phyloP scores from a whole-genome alignment of 2,329 filamentous ascomycete species.

The Phaeoacremonium minimum region DNA sequence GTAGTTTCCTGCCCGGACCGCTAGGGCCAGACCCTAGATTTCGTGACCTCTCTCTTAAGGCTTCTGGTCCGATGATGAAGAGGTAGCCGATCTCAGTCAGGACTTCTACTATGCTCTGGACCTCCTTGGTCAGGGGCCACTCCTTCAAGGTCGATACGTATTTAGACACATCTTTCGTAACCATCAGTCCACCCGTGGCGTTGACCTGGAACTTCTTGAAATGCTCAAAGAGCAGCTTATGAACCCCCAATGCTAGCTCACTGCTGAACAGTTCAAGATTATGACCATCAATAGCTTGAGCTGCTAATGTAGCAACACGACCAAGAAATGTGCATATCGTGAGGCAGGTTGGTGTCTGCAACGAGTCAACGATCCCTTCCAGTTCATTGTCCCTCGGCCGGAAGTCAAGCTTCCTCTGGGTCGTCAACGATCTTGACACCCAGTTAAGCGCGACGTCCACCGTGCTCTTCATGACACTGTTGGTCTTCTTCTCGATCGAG shows the following conservation, averaged over 20 bases:
- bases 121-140: constrained; percentile 71
- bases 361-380: constrained; percentile 57
- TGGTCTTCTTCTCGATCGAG: constrained; percentile 80
- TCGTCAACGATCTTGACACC: constrained; percentile 65
- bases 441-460: constrained; percentile 70
- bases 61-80: constrained; percentile 87
- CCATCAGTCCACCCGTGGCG: constrained; percentile 88
- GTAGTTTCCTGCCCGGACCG: constrained; percentile 46
- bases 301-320: constrained; percentile 58
- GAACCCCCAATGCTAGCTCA: constrained; percentile 77
- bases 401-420: constrained; percentile 87
- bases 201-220: constrained; percentile 93
- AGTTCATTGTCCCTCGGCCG: constrained; percentile 77
- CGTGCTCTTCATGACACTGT: constrained; percentile 51
- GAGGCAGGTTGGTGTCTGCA: constrained; percentile 83
- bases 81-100: constrained; percentile 90
- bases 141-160: constrained; percentile 82
- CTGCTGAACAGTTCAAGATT: constrained; percentile 80
- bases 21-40: constrained; percentile 43
- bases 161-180: constrained; percentile 91
- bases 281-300: constrained; percentile 71
- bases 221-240: constrained; percentile 80
- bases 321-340: constrained; percentile 76
- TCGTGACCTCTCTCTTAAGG: constrained; percentile 65
- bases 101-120: constrained; percentile 71